Conservation (phyloP, 129 eudicot genomes). For the Flaveria sonorensis region DNA sequence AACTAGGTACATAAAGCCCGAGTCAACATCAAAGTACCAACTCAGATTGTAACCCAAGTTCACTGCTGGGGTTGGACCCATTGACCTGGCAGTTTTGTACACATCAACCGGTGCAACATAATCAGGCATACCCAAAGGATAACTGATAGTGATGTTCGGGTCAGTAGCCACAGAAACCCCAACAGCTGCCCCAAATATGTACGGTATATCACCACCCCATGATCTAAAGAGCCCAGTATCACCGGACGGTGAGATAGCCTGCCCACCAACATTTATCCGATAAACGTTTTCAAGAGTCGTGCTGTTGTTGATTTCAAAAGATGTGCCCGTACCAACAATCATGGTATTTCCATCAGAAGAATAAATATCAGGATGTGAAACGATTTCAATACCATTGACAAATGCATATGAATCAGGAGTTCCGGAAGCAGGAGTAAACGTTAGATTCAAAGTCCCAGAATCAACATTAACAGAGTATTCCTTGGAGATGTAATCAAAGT, state of each 20-base stretch:
- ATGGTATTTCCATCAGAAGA: constrained; percentile 36
- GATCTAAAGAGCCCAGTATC: constrained; percentile 84
- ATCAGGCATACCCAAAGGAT: constrained; percentile 47
- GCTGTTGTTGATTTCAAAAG: constrained; percentile 45
- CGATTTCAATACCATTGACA: constrained; percentile 84
- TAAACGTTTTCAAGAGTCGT: constrained; percentile 73
- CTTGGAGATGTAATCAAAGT: constrained; percentile 64
- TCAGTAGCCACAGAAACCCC: constrained; percentile 63
- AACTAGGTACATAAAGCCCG: constrained; percentile 68
- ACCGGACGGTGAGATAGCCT: constrained; percentile 62
- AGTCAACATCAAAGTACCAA: constrained; percentile 73
- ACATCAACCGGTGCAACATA: constrained; percentile 80
- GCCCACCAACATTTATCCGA: constrained; percentile 86
- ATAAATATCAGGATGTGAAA: constrained; percentile 81
- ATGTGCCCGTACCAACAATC: constrained; percentile 51
- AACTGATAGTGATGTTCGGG: constrained; percentile 49
- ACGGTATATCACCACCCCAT: constrained; percentile 64
- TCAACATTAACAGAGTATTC: constrained; percentile 75
- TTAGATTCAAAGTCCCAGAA: constrained; percentile 46
- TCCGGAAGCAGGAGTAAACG: constrained; percentile 60
- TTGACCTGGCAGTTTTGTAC: constrained; percentile 70
- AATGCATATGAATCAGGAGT: constrained; percentile 65
- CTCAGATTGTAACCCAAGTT: constrained; percentile 66
- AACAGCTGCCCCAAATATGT: constrained; percentile 54
- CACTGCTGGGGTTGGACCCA: constrained; percentile 57